Percentiles rank a stretch among this genome's conserved stretches.
Evolutionary conservation across 2,329 filamentous ascomycete genomes (phyloP).

Genomic region (Microcyclospora tardicrescens): DNA sequence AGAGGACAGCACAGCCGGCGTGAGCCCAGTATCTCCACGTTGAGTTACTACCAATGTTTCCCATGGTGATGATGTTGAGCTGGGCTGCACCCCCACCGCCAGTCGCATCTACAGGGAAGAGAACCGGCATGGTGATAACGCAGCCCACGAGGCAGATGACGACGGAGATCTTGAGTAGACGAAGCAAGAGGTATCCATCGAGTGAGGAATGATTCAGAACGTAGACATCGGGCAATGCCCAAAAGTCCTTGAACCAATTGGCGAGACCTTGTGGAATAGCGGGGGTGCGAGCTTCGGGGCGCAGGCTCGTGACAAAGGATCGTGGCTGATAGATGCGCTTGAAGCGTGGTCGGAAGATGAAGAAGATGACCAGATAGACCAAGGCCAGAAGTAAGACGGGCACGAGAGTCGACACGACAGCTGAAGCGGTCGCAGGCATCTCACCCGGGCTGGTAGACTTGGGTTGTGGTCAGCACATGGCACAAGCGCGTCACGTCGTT

Average conservation of each 20-base stretch:
- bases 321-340: constrained; percentile 33
- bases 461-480: too few relatives aligned
- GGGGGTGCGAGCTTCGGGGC: constrained; percentile 29
- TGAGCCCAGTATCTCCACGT: constrained; percentile 68
- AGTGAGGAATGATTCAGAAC: constrained; percentile 83
- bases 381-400: constrained; percentile 23
- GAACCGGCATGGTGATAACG: constrained; percentile 71
- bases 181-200: constrained; percentile 81
- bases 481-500: too few relatives aligned
- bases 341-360: constrained; percentile 30
- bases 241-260: constrained; percentile 36
- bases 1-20: constrained; percentile 66
- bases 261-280: constrained; percentile 20
- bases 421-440: constrained; percentile 15
- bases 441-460: too few relatives aligned
- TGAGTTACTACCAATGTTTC: constrained; percentile 50
- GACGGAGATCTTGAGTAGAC: constrained; percentile 68
- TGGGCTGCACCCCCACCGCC: constrained; percentile 53
- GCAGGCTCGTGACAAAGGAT: constrained; percentile 33
- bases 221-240: constrained; percentile 54
- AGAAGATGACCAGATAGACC: constrained; percentile 25
- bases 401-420: constrained; percentile 24
- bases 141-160: constrained; percentile 74
- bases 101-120: constrained; percentile 81
- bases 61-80: constrained; percentile 66